phyloP scores from a whole-genome alignment of 345 rosid species.

The Arabidopsis thaliana region TAIR10.1 NC_003074.8:7528501-7529000 shows the following conservation, averaged over 20 bases:
- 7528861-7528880: background rate
- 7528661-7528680: too few relatives aligned
- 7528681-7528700: too few relatives aligned
- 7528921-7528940: background rate
- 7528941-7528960: background rate
- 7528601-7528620: slow-evolving; percentile 39
- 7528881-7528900: background rate
- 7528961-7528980: background rate
- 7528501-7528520: slow-evolving; percentile 46
- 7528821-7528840: background rate
- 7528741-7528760: background rate
- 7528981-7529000: background rate
- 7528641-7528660: too few relatives aligned
- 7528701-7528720: slow-evolving; percentile 34
- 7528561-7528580: slow-evolving; percentile 43
- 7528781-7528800: background rate
- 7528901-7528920: background rate
- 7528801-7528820: background rate
- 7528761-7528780: background rate
- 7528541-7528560: slow-evolving; percentile 46
- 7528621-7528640: slow-evolving; percentile 40
- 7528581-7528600: slow-evolving; percentile 14
- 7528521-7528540: slow-evolving; percentile 42
- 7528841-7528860: background rate
- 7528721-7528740: slow-evolving; percentile 15